Conservation (phyloP, 805 yeast genomes). For the Yarrowia deformans region DNA sequence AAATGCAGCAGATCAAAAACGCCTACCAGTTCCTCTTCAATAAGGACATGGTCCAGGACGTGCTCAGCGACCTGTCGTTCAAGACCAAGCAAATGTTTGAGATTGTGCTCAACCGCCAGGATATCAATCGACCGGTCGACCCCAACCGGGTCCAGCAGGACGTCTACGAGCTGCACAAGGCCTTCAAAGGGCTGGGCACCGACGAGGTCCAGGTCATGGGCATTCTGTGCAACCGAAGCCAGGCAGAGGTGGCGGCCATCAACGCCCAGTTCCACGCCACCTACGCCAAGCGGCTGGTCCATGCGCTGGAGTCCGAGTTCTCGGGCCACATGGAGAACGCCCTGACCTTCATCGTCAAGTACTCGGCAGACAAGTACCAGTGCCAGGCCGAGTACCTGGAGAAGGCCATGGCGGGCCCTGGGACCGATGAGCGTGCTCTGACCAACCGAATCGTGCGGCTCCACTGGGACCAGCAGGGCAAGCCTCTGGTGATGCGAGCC, state of each 20-base stretch:
- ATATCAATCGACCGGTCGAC: slow-evolving; percentile 39
- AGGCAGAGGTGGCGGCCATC: slow-evolving; percentile 42
- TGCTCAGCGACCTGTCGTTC: slow-evolving; percentile 43
- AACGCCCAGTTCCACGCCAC: slow-evolving; percentile 38
- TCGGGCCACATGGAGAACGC: slow-evolving; percentile 46
- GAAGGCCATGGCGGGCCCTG: slow-evolving; percentile 44
- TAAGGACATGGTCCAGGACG: slow-evolving; percentile 41
- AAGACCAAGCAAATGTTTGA: slow-evolving; percentile 43
- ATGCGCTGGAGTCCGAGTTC: slow-evolving; percentile 42
- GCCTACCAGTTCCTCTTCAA: slow-evolving; percentile 42
- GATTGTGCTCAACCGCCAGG: slow-evolving; percentile 42
- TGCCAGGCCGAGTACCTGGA: slow-evolving; percentile 44
- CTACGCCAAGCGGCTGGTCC: slow-evolving; percentile 42
- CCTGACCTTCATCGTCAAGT: slow-evolving; percentile 42
- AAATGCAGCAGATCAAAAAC: slow-evolving; percentile 43
- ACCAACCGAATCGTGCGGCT: slow-evolving; percentile 43
- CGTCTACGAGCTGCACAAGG: slow-evolving; percentile 42
- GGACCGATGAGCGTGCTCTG: slow-evolving; percentile 44
- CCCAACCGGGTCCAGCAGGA: slow-evolving; percentile 41
- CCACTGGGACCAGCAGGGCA: slow-evolving; percentile 44
- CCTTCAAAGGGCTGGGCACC: slow-evolving; percentile 43
- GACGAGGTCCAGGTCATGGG: slow-evolving; percentile 44
- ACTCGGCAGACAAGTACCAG: slow-evolving; percentile 41
- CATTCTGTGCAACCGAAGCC: slow-evolving; percentile 42
- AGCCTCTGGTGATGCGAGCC: slow-evolving; percentile 41